Evolutionary conservation across 2,329 filamentous ascomycete species (phyloP).

Genomic region (Xylariaceae sp.): DNA sequence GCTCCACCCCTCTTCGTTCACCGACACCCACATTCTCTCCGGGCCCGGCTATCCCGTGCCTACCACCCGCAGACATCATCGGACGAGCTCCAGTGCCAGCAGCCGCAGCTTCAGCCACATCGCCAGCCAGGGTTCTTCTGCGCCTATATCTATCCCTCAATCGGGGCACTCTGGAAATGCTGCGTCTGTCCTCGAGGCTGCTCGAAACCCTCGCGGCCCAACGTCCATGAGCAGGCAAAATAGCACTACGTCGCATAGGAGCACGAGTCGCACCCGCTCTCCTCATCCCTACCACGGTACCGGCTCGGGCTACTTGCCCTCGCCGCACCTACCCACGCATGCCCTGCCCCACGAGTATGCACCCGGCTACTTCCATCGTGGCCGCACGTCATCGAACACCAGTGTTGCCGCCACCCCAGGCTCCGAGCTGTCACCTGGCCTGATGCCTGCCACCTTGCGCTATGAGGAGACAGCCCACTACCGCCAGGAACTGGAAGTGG

Average conservation of each 20-base stretch:
- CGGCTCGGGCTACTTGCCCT: conserved; percentile 26
- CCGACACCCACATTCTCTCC: conserved; percentile 53
- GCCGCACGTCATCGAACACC: conserved; percentile 34
- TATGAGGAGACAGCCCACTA: conserved; percentile 63
- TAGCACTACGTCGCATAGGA: conserved; percentile 52
- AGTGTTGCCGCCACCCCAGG: conserved; percentile 43
- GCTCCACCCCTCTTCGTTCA: conserved; percentile 35
- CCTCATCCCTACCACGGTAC: conserved; percentile 28
- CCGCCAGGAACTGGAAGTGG: conserved; percentile 57
- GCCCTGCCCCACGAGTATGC: conserved; percentile 34
- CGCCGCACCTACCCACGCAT: conserved; percentile 48
- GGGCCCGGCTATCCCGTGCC: conserved; percentile 59
- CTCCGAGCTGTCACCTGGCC: conserved; percentile 49
- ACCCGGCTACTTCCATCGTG: conserved; percentile 34
- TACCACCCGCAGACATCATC: conserved; percentile 52
- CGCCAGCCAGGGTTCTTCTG: conserved; percentile 40
- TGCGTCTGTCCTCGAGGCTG: conserved; percentile 44
- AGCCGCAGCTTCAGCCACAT: conserved; percentile 47
- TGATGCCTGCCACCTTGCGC: conserved; percentile 55
- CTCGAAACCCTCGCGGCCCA: conserved; percentile 43
- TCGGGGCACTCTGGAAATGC: conserved; percentile 33
- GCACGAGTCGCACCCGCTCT: conserved; percentile 43
- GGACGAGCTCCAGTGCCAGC: conserved; percentile 57
- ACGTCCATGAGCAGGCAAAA: conserved; percentile 47
- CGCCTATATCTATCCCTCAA: conserved; percentile 29